Evolutionary conservation across 495 filamentous ascomycete species (phyloP), one percentile per base, ranked within the genome.

Genomic region (Penicillium subrubescens): DNA sequence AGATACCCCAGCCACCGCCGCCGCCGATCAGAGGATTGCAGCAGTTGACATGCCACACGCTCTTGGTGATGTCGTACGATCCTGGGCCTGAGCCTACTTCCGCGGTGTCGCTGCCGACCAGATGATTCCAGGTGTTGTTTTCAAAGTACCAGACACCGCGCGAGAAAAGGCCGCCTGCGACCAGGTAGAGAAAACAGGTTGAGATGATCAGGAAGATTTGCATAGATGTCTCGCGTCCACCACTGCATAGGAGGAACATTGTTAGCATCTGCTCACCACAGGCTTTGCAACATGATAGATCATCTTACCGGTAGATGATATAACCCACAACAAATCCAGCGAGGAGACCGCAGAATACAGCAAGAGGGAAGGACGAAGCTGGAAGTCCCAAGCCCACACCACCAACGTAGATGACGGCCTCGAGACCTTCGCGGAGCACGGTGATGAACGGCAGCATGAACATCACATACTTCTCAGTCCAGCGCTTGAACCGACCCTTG

Each of bases 21-120:
- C 90, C 91, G 57, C 88, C 87, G 17, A 89, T 53, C 23, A 81
- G 75, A 0, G 93, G 87, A 59, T 84, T 94, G 74, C 92, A 96
- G 80, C 91, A 96, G 69, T 97, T 96, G 55, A 96, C 87, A 71
- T 97, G 94, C 94, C 94, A 97, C 3, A 97, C 92, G 53, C 87
- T 93, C 66, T 88, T 78, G 31, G 82, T 81, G 66, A 97, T 94
- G 72, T 97, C 88, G 76, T 97, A 97, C 0, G 92, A 95, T 5
- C 94, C 94, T 0, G 93, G 84, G 0, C 94, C 94, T 11, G 84
- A 73, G 3, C 94, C 94, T 1, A 84, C 79, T 72, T 96, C 93
- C 0, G 85, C 81, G 3, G 86, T 87, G 74, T 97, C 93, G 11
- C 87, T 86, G 17, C 93, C 92, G 44, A 90, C 80, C 10, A 82